Conservation (phyloP, 768 basidiomycete species). For the Rubroboletus pulcherrimus region DNA sequence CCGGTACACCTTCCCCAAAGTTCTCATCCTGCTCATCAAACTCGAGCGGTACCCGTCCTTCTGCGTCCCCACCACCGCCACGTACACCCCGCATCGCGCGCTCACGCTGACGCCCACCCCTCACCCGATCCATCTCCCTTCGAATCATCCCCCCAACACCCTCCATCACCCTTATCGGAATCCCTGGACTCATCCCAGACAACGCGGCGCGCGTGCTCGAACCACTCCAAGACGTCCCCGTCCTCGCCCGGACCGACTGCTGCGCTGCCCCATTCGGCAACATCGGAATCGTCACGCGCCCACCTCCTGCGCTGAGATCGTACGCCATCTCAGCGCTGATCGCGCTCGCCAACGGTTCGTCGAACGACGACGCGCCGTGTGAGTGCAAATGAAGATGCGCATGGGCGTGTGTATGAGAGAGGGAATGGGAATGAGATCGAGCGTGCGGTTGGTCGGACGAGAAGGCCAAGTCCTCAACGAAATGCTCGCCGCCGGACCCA, state of each 20-base stretch:
- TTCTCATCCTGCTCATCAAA: constrained; percentile 73
- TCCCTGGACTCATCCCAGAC: constrained; percentile 24
- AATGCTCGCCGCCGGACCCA: constrained; percentile 19
- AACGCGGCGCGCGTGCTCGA: constrained; percentile 14
- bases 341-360: constrained; percentile 75
- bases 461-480: constrained; percentile 21
- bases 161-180: constrained; percentile 59
- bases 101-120: constrained; percentile 3
- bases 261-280: constrained; percentile 63
- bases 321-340: constrained; percentile 61
- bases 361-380: constrained; percentile 48
- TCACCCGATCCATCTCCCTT: constrained; percentile 42
- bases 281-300: constrained; percentile 58
- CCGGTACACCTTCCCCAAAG: constrained; percentile 32
- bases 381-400: constrained; percentile 37
- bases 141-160: constrained; percentile 53
- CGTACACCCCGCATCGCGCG: not conserved
- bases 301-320: constrained; percentile 33
- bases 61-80: not conserved
- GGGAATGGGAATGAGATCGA: constrained; percentile 7
- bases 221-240: constrained; percentile 13
- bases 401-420: not conserved
- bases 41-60: constrained; percentile 37
- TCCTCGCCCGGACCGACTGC: constrained; percentile 3
- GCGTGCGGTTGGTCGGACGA: constrained; percentile 2